Percentiles rank a stretch among this genome's conserved stretches.
Conservation (phyloP, 176 grass and related monocot species). For the Oryza nivara region DNA sequence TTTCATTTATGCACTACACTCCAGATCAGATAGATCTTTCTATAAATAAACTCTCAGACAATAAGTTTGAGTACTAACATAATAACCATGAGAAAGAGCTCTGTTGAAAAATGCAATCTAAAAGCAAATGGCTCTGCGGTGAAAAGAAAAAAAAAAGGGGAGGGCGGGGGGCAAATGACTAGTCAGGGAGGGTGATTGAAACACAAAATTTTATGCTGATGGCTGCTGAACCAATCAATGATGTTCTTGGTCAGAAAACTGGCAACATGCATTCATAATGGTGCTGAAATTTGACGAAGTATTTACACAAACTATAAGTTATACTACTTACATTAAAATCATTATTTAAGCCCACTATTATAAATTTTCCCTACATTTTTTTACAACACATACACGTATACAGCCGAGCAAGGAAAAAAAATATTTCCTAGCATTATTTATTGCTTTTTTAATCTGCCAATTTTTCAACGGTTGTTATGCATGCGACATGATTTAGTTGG, state of each 20-base stretch:
- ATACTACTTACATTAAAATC: background rate
- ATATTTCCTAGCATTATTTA: background rate
- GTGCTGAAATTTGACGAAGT: background rate
- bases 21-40: background rate
- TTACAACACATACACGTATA: background rate
- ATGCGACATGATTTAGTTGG: constrained; percentile 5
- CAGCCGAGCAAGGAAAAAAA: background rate
- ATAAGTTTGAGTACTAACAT: background rate
- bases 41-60: background rate
- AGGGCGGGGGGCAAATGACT: too few relatives aligned
- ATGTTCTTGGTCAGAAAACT: background rate
- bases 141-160: too few relatives aligned
- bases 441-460: background rate
- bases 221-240: background rate
- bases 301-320: background rate
- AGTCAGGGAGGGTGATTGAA: background rate
- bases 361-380: background rate
- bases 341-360: constrained; percentile 12
- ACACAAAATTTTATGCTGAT: background rate
- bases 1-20: background rate
- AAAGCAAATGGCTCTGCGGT: too few relatives aligned
- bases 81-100: too few relatives aligned
- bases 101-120: too few relatives aligned
- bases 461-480: background rate
- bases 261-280: background rate